Conservation (phyloP, 768 basidiomycete genomes). For the Calocera viscosa region DNA sequence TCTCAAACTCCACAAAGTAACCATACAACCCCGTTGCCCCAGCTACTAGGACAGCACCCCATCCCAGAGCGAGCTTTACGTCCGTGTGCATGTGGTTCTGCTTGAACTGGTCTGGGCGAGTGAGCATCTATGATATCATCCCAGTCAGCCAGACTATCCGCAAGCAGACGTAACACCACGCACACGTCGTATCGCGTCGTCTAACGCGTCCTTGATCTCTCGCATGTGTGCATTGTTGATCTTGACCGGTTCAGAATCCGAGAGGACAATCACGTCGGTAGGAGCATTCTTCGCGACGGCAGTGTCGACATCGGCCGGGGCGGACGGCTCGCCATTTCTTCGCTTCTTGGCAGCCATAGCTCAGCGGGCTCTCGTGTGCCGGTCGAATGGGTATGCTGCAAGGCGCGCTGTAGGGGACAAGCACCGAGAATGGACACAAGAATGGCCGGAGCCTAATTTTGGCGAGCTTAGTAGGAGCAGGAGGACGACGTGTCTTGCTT, state of each 20-base stretch:
- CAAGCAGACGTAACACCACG: slow-evolving; percentile 20
- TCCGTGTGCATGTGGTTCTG: slow-evolving; percentile 81
- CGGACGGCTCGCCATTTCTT: neutral
- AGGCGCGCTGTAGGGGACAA: neutral
- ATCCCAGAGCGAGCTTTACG: slow-evolving; percentile 74
- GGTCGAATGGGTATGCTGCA: neutral
- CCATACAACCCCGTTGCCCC: slow-evolving; percentile 73
- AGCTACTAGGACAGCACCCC: slow-evolving; percentile 73
- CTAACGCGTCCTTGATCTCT: slow-evolving; percentile 47
- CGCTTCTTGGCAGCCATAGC: slow-evolving; percentile 9
- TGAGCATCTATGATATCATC: slow-evolving; percentile 48
- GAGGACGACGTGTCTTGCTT: neutral
- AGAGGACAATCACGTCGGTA: neutral
- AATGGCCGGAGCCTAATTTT: neutral
- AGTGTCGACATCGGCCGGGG: neutral
- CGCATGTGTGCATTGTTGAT: slow-evolving; percentile 41
- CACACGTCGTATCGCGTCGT: slow-evolving; percentile 85
- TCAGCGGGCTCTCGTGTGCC: neutral
- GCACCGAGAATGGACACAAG: neutral
- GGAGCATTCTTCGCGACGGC: neutral
- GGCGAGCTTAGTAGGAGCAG: neutral
- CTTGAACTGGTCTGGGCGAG: slow-evolving; percentile 69
- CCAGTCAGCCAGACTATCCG: neutral
- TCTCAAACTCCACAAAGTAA: slow-evolving; percentile 78
- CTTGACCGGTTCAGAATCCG: slow-evolving; percentile 31